Base-by-base conservation (phyloP, 805 yeast species). In the Naumovozyma baii region DNA sequence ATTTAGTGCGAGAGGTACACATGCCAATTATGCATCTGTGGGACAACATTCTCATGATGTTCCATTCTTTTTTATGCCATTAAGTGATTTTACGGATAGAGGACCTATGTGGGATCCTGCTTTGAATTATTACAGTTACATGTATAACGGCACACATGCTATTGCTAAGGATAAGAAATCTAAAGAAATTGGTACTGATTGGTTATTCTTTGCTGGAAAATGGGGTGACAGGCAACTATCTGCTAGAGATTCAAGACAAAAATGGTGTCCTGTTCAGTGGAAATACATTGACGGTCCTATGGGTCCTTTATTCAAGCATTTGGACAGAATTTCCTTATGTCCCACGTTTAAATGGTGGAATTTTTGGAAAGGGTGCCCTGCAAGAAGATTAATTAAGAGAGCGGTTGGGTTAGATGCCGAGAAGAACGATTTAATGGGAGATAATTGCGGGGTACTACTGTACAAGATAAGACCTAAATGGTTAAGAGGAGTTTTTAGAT, bases 21-120 rank as follows among this genome's bases (percentile, higher is more conserved):
- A 90, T 63, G 97, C 97, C 15, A 90, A 92, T 61, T 90, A 90
- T 57, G 94, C 92, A 1, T 75, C 92, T n/a, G 88, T 83, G 0
- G 98, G 98, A 0, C 95, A 88, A 55, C 95, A 90, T 57, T 79
- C 95, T 0, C 97, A 88, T 58, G 98, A 90, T 60, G 71, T 88
- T 36, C 98, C 98, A 1, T 61, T 61, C 37, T 61, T 60, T 39
- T 88, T 85, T 64, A 81, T 84, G 38, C 88, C 94, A 40, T 66
- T 90, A 38, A 76, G 85, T 38, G 98, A 90, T 64, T 90, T 85
- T 62, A 86, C 98, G 1, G 98, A 90, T 59, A 69, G 95, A 33
- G 98, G 98, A 1, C 83, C 94, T 2, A 66, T 90, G 52, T 90
- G 98, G 98, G 94, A 90, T 57, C 96, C 97, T 0, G 66, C 86